Evolutionary conservation across 352 stramenopile species (phyloP).

Genomic region (Globisporangium acanthophoron): DNA sequence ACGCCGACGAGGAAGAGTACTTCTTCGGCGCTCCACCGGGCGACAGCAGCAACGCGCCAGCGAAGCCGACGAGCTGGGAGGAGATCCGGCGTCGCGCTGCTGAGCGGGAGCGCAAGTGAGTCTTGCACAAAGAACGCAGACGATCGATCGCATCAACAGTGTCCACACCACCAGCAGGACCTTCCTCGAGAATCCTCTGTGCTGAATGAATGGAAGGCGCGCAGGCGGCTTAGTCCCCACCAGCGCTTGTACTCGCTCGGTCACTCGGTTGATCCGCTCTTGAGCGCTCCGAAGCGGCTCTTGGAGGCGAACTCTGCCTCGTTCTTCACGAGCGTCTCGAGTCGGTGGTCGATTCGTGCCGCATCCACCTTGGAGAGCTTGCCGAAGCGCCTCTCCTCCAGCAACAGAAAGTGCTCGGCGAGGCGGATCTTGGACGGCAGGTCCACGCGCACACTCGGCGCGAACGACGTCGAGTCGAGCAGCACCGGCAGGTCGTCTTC

Average conservation of each 20-base stretch:
- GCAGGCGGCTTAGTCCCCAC: too few species aligned
- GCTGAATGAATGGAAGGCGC: too few species aligned
- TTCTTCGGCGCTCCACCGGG: slow-evolving; percentile 30
- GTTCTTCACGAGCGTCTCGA: slow-evolving; percentile 48
- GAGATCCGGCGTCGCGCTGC: slow-evolving; percentile 62
- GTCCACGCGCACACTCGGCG: slow-evolving; percentile 26
- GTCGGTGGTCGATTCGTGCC: slow-evolving; percentile 27
- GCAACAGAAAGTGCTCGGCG: slow-evolving; percentile 49
- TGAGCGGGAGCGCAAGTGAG: slow-evolving; percentile 39
- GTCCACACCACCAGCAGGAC: too few species aligned
- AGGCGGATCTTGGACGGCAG: slow-evolving; percentile 42
- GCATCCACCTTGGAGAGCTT: slow-evolving; percentile 27
- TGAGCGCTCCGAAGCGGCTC: slow-evolving; percentile 28
- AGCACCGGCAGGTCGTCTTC: slow-evolving; percentile 49
- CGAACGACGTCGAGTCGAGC: slow-evolving; percentile 48
- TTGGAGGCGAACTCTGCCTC: slow-evolving; percentile 60
- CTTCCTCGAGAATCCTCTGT: too few species aligned
- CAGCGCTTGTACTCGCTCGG: background rate
- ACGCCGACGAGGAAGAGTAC: slow-evolving; percentile 42
- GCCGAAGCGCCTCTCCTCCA: slow-evolving; percentile 49
- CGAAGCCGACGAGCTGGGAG: slow-evolving; percentile 67
- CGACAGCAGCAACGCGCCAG: slow-evolving; percentile 13
- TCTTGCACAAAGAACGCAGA: background rate
- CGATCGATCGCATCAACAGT: background rate
- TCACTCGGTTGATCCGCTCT: background rate